Percentiles rank a stretch among this genome's conserved stretches.
These are phyloP conservation scores for Pseudogymnoascus sp. DNA, from an alignment of 2,329 filamentous ascomycete species.

Conservation along the genomic window DNA sequence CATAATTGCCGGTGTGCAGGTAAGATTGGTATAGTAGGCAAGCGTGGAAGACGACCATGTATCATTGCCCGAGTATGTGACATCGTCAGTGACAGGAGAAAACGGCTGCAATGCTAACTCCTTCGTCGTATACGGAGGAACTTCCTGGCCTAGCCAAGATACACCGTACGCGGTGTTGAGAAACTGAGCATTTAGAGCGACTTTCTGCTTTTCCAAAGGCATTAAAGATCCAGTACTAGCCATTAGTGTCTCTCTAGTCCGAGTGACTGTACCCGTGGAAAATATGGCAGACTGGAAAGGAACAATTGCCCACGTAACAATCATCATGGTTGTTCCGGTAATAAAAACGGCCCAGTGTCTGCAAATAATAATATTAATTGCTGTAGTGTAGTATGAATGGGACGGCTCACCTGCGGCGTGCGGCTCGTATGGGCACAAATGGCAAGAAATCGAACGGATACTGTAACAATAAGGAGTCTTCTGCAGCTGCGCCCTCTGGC, in stretches of 20 bases:
- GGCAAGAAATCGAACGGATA: slow-evolving; percentile 47
- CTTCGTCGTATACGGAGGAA: slow-evolving; percentile 37
- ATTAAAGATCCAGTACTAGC: slow-evolving; percentile 22
- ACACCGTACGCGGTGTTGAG: slow-evolving; percentile 40
- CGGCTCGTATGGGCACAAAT: slow-evolving; percentile 36
- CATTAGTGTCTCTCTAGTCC: slow-evolving; percentile 14
- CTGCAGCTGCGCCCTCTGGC: slow-evolving; percentile 33
- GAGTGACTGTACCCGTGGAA: slow-evolving; percentile 30
- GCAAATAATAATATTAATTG: not conserved
- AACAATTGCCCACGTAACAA: slow-evolving; percentile 48
- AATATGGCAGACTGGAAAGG: slow-evolving; percentile 50
- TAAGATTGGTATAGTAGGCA: slow-evolving; percentile 31
- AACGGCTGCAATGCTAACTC: slow-evolving; percentile 40
- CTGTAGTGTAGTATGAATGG: slow-evolving; percentile 16
- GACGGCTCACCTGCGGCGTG: slow-evolving; percentile 24
- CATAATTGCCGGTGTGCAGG: slow-evolving; percentile 31
- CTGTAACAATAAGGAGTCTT: slow-evolving; percentile 42
- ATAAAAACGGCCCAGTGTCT: slow-evolving; percentile 49
- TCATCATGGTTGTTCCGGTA: slow-evolving; percentile 39
- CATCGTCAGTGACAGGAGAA: slow-evolving; percentile 11
- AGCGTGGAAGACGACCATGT: slow-evolving; percentile 25
- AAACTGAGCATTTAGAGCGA: slow-evolving; percentile 31
- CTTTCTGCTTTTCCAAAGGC: slow-evolving; percentile 26
- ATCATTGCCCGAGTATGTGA: not conserved
- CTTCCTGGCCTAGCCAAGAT: slow-evolving; percentile 37